Evolutionary conservation across 2,329 filamentous ascomycete species (phyloP).

Genomic region (Ceratocystiopsis brevicomis): DNA sequence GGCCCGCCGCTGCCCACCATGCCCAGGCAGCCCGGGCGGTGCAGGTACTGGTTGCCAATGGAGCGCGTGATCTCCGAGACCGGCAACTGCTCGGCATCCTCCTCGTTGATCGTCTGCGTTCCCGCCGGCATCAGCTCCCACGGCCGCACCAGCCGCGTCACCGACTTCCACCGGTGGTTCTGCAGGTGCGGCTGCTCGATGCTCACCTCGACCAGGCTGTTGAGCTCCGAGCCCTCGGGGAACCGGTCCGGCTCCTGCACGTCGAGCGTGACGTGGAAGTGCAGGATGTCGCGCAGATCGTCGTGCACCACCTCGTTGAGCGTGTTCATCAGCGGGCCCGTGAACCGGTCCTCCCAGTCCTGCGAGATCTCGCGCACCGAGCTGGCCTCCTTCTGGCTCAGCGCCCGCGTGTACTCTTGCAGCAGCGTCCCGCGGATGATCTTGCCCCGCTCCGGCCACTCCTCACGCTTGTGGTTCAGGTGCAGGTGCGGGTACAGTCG

Average conservation of each 20-base stretch:
- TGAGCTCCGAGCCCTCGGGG: constrained; percentile 38
- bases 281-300: constrained; percentile 35
- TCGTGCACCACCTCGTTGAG: constrained; percentile 28
- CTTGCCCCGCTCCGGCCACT: constrained; percentile 23
- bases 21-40: constrained; percentile 30
- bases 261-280: constrained; percentile 43
- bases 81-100: constrained; percentile 8
- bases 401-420: constrained; percentile 37
- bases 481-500: constrained; percentile 36
- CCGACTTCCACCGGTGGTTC: constrained; percentile 40
- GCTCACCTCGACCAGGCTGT: constrained; percentile 38
- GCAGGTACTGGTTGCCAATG: constrained; percentile 27
- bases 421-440: constrained; percentile 31
- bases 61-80: constrained; percentile 28
- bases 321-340: constrained; percentile 30
- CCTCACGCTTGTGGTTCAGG: constrained; percentile 32
- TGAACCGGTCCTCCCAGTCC: constrained; percentile 40
- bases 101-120: constrained; percentile 4
- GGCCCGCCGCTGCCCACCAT: constrained; percentile 13
- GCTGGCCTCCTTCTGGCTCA: constrained; percentile 36
- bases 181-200: constrained; percentile 34
- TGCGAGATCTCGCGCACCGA: constrained; percentile 32
- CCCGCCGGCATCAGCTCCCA: constrained; percentile 24
- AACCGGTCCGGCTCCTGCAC: constrained; percentile 38
- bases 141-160: constrained; percentile 38